A percentile compares a stretch with the other conserved stretches of the same genome.
phyloP scores from a whole-genome alignment of 148 eudicot genomes.

The Heliamphora exappendiculata region DNA sequence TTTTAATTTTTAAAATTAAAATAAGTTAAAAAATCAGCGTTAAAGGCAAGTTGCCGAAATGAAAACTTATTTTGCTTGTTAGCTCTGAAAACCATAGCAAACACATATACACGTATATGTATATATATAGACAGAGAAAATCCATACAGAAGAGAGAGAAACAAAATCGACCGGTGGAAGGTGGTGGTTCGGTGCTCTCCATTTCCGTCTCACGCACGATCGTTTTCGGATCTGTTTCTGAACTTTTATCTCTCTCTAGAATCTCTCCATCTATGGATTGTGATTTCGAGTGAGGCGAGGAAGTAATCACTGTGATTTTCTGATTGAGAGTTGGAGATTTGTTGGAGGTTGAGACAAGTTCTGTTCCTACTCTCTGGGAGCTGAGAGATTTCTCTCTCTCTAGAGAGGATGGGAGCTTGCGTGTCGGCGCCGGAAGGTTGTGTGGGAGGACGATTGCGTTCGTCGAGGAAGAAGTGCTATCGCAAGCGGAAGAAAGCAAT shows the following conservation, averaged over 20 bases:
- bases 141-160: background rate
- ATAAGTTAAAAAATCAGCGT: too few species aligned
- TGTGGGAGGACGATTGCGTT: slow-evolving; percentile 33
- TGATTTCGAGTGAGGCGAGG: background rate
- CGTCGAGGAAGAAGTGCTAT: slow-evolving; percentile 23
- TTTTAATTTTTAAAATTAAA: too few species aligned
- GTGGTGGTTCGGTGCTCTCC: background rate
- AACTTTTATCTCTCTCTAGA: background rate
- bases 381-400: background rate
- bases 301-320: background rate
- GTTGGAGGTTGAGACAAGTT: background rate
- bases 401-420: slow-evolving; percentile 59
- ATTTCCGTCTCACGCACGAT: background rate
- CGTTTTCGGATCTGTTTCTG: background rate
- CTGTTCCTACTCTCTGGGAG: too few species aligned
- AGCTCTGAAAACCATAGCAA: background rate
- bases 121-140: background rate
- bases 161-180: background rate
- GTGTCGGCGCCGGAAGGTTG: slow-evolving; percentile 59
- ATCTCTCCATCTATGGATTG: background rate
- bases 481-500: slow-evolving; percentile 30
- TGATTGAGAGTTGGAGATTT: background rate
- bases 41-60: too few species aligned
- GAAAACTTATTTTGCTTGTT: background rate
- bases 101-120: background rate